Base-by-base conservation (phyloP, 352 stramenopile species). In the Thalassiosira hispida region DNA sequence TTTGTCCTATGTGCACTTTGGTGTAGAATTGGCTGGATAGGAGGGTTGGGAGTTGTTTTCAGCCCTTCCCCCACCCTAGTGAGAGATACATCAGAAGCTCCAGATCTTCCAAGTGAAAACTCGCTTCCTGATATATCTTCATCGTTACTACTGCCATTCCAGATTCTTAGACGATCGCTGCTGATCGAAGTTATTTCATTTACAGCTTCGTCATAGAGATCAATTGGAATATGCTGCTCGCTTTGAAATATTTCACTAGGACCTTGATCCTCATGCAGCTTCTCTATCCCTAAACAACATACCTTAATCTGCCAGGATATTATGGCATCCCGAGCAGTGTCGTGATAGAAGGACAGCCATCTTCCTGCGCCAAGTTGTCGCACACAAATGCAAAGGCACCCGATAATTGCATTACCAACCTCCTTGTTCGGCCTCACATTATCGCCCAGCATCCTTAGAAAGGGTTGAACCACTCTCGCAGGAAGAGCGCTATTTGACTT, bases 1-100 rank as follows among this genome's bases (percentile, higher is more conserved):
- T 98, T 99, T 1, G 98, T 94, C 66, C 97, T 91, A 12, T 97
- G 90, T 14, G 90, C 91, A 38, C 62, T 71, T 63, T 88, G 79
- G 18, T 81, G 61, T 56, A 77, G 11, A 27, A 78, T 73, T 62
- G 66, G 77, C 65, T 85, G 80, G 51, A 83, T 85, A 64, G 77
- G 71, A 35, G 74, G 62, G 14, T 61, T 11, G n/a, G 52, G 20
- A 29, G 52, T 78, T 52, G 61, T 42, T 68, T 73, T 77, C 38
- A 71, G 51, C 23, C 57, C 68, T 23, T 87, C 80, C n/a, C 61
- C 80, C 31, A 74, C 69, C n/a, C 70, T 60, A 59, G 67, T 42
- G 1, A 87, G 65, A 23, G 80, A 87, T 27, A 71, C 66, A 31
- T 87, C 74, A 29, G 80, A 87, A 51, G 63, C 18, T 66, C 74